Percentiles rank a stretch among this genome's conserved stretches.
Evolutionary conservation across 148 eudicot genomes (phyloP).

Genomic region (Linanthus parryae): DNA sequence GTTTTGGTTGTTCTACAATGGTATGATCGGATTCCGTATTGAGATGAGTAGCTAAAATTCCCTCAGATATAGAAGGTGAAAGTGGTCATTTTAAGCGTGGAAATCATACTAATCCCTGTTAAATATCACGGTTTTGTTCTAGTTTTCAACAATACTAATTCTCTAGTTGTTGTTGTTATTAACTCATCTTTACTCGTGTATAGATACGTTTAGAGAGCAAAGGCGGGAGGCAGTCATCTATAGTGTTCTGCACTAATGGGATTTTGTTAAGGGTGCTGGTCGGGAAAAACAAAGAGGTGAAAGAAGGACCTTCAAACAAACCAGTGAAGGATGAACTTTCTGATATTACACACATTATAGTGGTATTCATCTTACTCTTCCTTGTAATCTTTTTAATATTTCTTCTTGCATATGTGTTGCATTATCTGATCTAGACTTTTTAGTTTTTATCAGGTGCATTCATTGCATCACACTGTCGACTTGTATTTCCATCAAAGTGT

Average conservation of each 20-base stretch:
- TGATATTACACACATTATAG: slow-evolving; percentile 76
- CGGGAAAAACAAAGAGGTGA: slow-evolving; percentile 32
- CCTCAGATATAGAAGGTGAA: too few relatives aligned
- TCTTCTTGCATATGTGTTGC: background rate
- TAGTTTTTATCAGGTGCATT: too few relatives aligned
- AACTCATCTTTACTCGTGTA: slow-evolving; percentile 3
- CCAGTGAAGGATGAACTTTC: slow-evolving; percentile 24
- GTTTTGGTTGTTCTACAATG: too few relatives aligned
- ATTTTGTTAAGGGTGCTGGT: slow-evolving; percentile 72
- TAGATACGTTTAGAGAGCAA: slow-evolving; percentile 88
- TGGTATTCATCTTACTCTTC: slow-evolving; percentile 47
- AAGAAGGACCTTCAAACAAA: slow-evolving; percentile 20
- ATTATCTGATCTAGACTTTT: background rate
- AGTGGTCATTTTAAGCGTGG: too few relatives aligned
- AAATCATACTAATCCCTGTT: too few relatives aligned
- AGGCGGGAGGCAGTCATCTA: slow-evolving; percentile 82
- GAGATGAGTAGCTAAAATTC: too few relatives aligned
- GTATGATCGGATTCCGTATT: too few relatives aligned
- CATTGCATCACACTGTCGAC: too few relatives aligned
- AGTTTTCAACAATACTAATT: too few relatives aligned
- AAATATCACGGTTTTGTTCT: too few relatives aligned
- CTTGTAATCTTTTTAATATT: background rate
- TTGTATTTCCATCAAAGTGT: too few relatives aligned
- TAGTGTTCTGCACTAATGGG: slow-evolving; percentile 90
- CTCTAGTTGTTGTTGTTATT: background rate